Percentiles rank a stretch among this genome's conserved stretches.
These are phyloP conservation scores for Cryoendolithus antarcticus DNA, from an alignment of 2,329 filamentous ascomycete species.

Conservation along the genomic window DNA sequence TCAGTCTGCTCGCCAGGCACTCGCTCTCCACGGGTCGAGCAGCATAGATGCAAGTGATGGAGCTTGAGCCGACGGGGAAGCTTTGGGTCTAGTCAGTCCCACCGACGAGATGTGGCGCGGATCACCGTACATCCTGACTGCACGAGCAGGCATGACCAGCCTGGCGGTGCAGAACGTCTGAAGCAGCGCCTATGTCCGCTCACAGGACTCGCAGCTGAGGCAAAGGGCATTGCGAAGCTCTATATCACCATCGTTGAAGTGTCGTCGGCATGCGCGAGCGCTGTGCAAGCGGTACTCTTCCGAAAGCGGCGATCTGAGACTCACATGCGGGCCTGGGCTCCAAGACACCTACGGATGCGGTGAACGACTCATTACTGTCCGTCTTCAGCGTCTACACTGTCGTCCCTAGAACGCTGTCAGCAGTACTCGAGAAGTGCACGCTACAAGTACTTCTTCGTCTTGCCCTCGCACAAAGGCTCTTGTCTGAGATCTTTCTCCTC, in stretches of 20 bases:
- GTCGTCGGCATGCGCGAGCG: not conserved
- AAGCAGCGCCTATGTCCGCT: constrained; percentile 12
- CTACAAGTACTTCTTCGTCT: constrained; percentile 20
- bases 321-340: constrained; percentile 16
- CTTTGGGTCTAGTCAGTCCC: constrained; percentile 12
- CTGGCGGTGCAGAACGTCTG: constrained; percentile 16
- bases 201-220: constrained; percentile 12
- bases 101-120: constrained; percentile 21
- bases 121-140: constrained; percentile 17
- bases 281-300: constrained; percentile 16
- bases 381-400: constrained; percentile 16
- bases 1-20: not conserved
- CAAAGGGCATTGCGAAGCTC: constrained; percentile 6
- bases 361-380: constrained; percentile 12
- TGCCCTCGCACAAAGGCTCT: constrained; percentile 22
- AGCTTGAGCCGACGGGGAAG: constrained; percentile 7
- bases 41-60: constrained; percentile 11
- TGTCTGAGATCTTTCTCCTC: constrained; percentile 17
- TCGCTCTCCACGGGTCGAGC: not conserved
- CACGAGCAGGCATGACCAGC: constrained; percentile 16
- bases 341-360: constrained; percentile 22
- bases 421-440: constrained; percentile 6
- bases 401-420: constrained; percentile 10
- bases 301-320: constrained; percentile 21
- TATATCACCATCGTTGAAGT: constrained; percentile 9